phyloP scores from a whole-genome alignment of 2,329 filamentous ascomycete species.

The Teratosphaeriaceae sp. region DNA sequence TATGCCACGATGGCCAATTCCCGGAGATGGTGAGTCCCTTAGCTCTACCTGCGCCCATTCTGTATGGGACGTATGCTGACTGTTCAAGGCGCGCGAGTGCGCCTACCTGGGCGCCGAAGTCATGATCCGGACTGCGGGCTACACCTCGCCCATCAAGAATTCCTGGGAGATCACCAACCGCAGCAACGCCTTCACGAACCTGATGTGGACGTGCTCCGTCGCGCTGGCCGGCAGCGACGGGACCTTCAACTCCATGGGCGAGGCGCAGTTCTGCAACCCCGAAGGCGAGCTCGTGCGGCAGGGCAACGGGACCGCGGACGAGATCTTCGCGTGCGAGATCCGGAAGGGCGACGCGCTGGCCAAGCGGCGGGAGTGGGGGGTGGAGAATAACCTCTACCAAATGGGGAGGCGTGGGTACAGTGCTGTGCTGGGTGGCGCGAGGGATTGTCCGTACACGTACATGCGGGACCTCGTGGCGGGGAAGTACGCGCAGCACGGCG shows the following conservation, averaged over 20 bases:
- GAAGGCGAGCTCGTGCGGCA: constrained; percentile 18
- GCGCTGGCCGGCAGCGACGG: constrained; percentile 23
- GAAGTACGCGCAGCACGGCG: constrained; percentile 17
- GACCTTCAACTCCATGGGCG: constrained; percentile 22
- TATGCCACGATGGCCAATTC: constrained; percentile 25
- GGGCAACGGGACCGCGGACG: constrained; percentile 17
- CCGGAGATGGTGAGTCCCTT: constrained; percentile 16
- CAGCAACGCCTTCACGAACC: constrained; percentile 19
- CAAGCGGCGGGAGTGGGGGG: constrained; percentile 19
- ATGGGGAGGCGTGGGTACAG: constrained; percentile 20
- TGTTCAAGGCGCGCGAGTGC: constrained; percentile 16
- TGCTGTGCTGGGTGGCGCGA: constrained; percentile 19
- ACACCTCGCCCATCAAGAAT: constrained; percentile 20
- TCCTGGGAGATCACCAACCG: constrained; percentile 23
- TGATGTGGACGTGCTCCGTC: constrained; percentile 23
- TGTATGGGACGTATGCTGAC: neutral
- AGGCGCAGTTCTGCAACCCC: constrained; percentile 21
- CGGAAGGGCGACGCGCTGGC: constrained; percentile 16
- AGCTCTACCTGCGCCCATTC: neutral
- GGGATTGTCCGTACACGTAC: constrained; percentile 23
- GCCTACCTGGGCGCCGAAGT: constrained; percentile 23
- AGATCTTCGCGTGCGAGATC: constrained; percentile 23
- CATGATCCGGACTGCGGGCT: constrained; percentile 21
- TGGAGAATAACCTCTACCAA: constrained; percentile 24
- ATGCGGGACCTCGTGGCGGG: constrained; percentile 20